Evolutionary conservation across 495 filamentous ascomycete species (phyloP).

Genomic region (Amorphotheca resinae): DNA sequence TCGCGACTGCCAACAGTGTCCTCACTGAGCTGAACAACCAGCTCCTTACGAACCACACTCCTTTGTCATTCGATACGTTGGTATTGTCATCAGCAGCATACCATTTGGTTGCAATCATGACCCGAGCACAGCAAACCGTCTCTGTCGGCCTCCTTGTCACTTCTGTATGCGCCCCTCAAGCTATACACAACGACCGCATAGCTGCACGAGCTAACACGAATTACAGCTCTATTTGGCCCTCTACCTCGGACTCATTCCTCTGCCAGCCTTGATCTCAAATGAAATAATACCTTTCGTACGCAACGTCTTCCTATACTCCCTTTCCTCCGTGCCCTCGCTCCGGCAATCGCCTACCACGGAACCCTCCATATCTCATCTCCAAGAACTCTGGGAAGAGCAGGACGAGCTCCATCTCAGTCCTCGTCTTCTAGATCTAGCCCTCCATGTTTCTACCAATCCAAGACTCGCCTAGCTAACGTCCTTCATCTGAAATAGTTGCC

Average conservation of each 20-base stretch:
- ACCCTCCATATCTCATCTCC: no score
- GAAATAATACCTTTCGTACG: constrained; percentile 62
- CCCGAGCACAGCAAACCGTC: constrained; percentile 75
- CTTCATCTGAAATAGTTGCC: constrained; percentile 47
- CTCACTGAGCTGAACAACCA: constrained; percentile 3
- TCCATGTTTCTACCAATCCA: no score
- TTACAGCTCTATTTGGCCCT: constrained; percentile 73
- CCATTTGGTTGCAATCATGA: constrained; percentile 44
- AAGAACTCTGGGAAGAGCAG: no score
- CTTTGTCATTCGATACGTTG: constrained; percentile 9
- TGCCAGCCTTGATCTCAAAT: constrained; percentile 58
- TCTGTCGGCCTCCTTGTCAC: constrained; percentile 63
- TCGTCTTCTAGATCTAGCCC: background rate
- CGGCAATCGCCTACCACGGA: background rate
- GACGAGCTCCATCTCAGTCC: background rate
- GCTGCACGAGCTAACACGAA: constrained; percentile 1
- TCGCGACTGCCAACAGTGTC: constrained; percentile 1
- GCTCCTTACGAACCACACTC: constrained; percentile 20
- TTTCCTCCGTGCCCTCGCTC: background rate
- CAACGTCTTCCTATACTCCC: constrained; percentile 3
- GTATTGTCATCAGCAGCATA: background rate
- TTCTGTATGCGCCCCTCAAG: constrained; percentile 43
- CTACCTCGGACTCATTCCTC: constrained; percentile 73
- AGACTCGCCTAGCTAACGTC: background rate
- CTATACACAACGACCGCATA: background rate